A percentile compares a stretch with the other conserved stretches of the same genome.
These are phyloP conservation scores for Penicillium fuscoglaucum DNA, from an alignment of 2,329 filamentous ascomycete species.

Conservation along the genomic window DNA sequence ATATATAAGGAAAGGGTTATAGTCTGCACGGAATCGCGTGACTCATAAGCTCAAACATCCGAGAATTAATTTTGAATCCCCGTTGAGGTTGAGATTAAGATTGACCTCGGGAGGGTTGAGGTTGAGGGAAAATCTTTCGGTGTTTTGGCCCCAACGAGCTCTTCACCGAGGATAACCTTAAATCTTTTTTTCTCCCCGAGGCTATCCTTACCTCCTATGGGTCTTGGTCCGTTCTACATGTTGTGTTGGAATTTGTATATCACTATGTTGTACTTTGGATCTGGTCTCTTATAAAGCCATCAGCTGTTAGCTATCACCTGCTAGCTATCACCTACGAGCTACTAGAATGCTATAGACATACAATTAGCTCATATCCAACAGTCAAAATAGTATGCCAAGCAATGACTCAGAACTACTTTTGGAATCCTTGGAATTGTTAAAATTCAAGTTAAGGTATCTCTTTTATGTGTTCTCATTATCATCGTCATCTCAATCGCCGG, in stretches of 20 bases:
- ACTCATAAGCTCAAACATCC: not conserved
- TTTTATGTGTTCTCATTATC: not conserved
- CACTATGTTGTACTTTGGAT: not conserved
- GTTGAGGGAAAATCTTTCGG: conserved; percentile 18
- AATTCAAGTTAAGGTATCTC: not conserved
- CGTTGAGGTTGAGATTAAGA: conserved; percentile 16
- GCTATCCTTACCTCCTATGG: not conserved
- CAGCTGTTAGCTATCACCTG: not conserved
- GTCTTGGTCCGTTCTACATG: not conserved
- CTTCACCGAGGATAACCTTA: conserved; percentile 27
- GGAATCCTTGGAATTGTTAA: not conserved
- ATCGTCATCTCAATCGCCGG: not conserved
- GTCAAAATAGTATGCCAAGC: not conserved
- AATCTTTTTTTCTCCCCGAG: not conserved
- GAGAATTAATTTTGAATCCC: not conserved
- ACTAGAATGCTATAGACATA: not conserved
- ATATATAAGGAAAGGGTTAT: not conserved
- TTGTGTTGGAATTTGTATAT: not conserved
- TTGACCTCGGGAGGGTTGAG: conserved; percentile 7
- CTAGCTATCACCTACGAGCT: not conserved
- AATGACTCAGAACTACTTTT: not conserved
- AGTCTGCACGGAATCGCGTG: not conserved
- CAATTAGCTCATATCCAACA: not conserved
- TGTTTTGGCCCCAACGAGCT: conserved; percentile 17
- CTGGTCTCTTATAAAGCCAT: not conserved